Conservation (phyloP, 169 alveolate genomes). For the Pseudocohnilembus persalinus region DNA sequence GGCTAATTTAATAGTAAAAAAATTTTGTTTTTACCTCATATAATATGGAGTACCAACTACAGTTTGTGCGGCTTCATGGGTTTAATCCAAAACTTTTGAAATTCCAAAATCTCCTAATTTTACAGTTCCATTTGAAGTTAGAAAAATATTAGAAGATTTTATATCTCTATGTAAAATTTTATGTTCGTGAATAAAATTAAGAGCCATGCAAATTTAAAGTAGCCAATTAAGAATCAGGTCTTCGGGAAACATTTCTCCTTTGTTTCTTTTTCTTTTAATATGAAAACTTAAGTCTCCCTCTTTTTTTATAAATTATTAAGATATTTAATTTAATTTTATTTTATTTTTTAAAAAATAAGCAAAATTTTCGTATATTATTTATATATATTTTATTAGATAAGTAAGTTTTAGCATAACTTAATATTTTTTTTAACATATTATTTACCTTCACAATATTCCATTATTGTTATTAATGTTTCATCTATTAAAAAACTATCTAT, state of each 20-base stretch:
- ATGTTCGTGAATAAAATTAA: constrained; percentile 84
- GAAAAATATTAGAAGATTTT: constrained; percentile 85
- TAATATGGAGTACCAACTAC: constrained; percentile 92
- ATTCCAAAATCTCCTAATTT: constrained; percentile 93
- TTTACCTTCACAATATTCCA: constrained; percentile 79
- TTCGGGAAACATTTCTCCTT: constrained; percentile 80
- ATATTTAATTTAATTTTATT: constrained; percentile 46
- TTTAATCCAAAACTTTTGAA: constrained; percentile 85
- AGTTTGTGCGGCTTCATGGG: constrained; percentile 82
- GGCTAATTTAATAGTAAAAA: constrained; percentile 20
- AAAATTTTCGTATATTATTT: constrained; percentile 14
- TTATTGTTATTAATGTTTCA: constrained; percentile 75
- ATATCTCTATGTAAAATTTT: constrained; percentile 90
- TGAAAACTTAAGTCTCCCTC: constrained; percentile 84
- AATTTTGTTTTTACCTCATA: constrained; percentile 54
- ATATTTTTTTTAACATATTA: too few relatives aligned
- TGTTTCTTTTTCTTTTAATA: constrained; percentile 70
- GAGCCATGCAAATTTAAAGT: constrained; percentile 81
- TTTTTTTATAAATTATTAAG: constrained; percentile 21
- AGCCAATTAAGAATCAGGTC: constrained; percentile 86
- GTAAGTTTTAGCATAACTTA: too few relatives aligned
- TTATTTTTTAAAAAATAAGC: constrained; percentile 12
- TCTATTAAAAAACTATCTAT: constrained; percentile 79
- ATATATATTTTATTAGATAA: not conserved
- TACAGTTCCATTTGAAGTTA: constrained; percentile 81